These are phyloP conservation scores for Roridomyces roridus DNA, from an alignment of 768 basidiomycete genomes.

Conservation along the genomic window DNA sequence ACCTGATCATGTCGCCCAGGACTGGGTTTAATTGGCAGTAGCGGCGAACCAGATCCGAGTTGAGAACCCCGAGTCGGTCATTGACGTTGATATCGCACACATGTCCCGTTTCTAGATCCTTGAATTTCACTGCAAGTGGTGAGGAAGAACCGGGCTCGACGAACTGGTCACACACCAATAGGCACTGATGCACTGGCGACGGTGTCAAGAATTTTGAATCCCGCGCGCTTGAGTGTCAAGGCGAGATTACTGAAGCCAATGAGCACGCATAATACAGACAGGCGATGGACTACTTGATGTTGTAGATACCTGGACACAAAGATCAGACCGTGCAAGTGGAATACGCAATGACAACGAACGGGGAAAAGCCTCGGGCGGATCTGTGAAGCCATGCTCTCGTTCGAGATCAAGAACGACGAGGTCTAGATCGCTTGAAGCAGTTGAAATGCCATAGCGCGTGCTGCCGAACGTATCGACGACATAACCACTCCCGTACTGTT, in stretches of 20 bases:
- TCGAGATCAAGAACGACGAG: conserved; percentile 41
- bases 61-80: conserved; percentile 59
- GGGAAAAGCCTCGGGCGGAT: conserved; percentile 4
- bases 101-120: conserved; percentile 46
- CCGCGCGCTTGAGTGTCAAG: conserved; percentile 31
- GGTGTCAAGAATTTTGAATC: conserved; percentile 38
- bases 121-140: conserved; percentile 53
- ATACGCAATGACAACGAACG: neutral
- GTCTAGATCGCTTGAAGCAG: conserved; percentile 28
- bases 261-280: neutral
- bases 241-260: conserved; percentile 37
- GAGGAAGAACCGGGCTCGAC: neutral
- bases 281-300: conserved; percentile 26
- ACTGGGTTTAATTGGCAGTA: conserved; percentile 57
- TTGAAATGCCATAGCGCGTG: conserved; percentile 25
- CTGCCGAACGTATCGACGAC: conserved; percentile 27
- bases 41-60: conserved; percentile 53
- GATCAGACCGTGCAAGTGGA: conserved; percentile 8
- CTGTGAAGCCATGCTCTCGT: conserved; percentile 21
- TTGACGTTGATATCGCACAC: conserved; percentile 68
- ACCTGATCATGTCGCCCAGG: conserved; percentile 48
- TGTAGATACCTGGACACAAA: conserved; percentile 36
- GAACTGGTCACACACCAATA: conserved; percentile 41
- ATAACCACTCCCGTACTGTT: conserved; percentile 17
- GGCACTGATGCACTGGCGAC: conserved; percentile 48